Base-by-base conservation (phyloP, 768 basidiomycete genomes). In the Jaapia argillacea region DNA sequence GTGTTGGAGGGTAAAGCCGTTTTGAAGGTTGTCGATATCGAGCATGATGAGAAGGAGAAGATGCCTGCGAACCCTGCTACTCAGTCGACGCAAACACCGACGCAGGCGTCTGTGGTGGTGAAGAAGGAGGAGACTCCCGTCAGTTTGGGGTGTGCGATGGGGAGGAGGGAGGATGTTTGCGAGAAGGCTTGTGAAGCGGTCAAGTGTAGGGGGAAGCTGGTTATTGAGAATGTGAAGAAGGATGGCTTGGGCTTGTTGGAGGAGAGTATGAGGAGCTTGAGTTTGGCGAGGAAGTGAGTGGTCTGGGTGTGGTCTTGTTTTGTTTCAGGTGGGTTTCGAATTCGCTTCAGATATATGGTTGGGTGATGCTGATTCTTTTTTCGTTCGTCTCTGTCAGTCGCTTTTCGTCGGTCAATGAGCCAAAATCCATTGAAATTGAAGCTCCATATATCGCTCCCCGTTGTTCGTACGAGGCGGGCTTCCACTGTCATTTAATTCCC, bases 1-100 rank as follows among this genome's bases (percentile, higher is more conserved):
- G 83, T 92, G 38, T 65, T 91, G 53, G 86, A 89, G 48, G 89
- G 89, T 39, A 82, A 75, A 52, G 88, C 88, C 2, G 84, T 88
- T 25, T 67, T 90, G 48, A 67, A 71, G 36, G 75, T 90, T 42
- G 86, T 91, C 52, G 85, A 89, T 58, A 69, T 90, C 46, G 85
- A 86, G 38, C 61, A 59, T 7, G 13, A 7, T 33, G 28, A 33
- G 28, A 33, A 33, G 28, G 28, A 33, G 18, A 16, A 39, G 12
- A 43, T 43, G 13, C 5, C 47, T 5, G 13, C 36, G 6, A 16
- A 33, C 6, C 40, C 13, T 10, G 31, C 44, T 1, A 36, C 47
- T 7, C 35, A 26, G 27, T 27, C 40, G 42, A 41, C 27, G 24
- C 20, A 37, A 21, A 39, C 31, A 20, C 18, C 26, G 6, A 12